These are phyloP conservation scores for Tillandsia leiboldiana DNA, from an alignment of 176 grass and related monocot species.

Conservation along the genomic window DNA sequence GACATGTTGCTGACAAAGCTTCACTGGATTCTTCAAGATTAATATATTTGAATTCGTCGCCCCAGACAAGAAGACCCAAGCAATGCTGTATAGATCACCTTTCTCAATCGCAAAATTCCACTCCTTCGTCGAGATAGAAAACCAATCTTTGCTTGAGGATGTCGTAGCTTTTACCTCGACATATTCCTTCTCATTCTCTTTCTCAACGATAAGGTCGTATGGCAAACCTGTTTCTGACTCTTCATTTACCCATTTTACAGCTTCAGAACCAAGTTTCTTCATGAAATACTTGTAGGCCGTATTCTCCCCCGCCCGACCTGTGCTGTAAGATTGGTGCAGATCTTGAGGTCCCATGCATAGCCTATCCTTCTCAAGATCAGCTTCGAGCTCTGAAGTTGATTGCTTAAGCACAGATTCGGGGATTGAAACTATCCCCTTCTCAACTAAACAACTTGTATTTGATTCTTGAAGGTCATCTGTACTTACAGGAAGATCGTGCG, in stretches of 20 bases:
- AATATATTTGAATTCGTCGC: conserved; percentile 43
- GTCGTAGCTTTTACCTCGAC: conserved; percentile 85
- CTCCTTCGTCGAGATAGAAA: conserved; percentile 54
- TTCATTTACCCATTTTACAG: conserved; percentile 74
- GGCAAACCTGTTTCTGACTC: conserved; percentile 59
- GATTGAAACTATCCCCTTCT: too few species aligned
- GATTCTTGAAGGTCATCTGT: too few species aligned
- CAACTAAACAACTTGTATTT: too few species aligned
- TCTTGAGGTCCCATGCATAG: conserved; percentile 18
- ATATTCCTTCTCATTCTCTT: conserved; percentile 37
- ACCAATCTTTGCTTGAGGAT: conserved; percentile 68
- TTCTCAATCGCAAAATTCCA: conserved; percentile 81
- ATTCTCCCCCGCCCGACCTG: conserved; percentile 58
- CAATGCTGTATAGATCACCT: conserved; percentile 61
- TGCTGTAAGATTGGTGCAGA: conserved; percentile 29
- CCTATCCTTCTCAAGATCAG: conserved; percentile 9
- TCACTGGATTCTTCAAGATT: conserved; percentile 53
- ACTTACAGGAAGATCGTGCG: too few species aligned
- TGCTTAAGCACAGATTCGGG: too few species aligned
- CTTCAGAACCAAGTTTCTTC: conserved; percentile 33
- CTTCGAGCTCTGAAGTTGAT: too few species aligned
- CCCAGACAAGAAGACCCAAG: conserved; percentile 38
- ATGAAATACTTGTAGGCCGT: conserved; percentile 52
- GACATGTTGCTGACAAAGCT: conserved; percentile 44
- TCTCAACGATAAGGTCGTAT: conserved; percentile 50